phyloP scores from a whole-genome alignment of 345 rosid species.

The Noccaea caerulescens region DNA sequence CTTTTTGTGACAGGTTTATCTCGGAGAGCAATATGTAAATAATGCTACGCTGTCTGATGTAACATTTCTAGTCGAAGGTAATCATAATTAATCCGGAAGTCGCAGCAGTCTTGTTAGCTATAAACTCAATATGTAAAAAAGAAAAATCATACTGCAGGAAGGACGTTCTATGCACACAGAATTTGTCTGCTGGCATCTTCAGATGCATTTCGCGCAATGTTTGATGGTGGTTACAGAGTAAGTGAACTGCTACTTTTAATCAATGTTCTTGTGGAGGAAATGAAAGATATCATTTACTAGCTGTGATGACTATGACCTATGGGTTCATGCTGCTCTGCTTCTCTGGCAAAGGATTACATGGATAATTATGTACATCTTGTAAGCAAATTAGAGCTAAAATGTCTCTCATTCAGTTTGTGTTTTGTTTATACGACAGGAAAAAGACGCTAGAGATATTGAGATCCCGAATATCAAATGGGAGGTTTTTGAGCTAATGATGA shows the following conservation, averaged over 20 bases:
- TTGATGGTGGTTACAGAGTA: slow-evolving; percentile 98
- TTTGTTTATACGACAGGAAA: slow-evolving; percentile 62
- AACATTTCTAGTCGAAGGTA: slow-evolving; percentile 97
- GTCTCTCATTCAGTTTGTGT: slow-evolving; percentile 9
- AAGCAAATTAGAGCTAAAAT: slow-evolving; percentile 3
- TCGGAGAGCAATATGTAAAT: slow-evolving; percentile 96
- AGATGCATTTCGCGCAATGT: slow-evolving; percentile 99
- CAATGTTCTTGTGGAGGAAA: slow-evolving; percentile 18
- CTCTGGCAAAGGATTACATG: slow-evolving; percentile 11
- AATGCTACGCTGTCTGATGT: slow-evolving; percentile 89
- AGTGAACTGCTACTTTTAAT: slow-evolving; percentile 37
- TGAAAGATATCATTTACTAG: slow-evolving; percentile 14
- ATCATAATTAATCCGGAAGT: slow-evolving; percentile 23
- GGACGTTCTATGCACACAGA: slow-evolving; percentile 92
- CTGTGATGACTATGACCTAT: slow-evolving; percentile 11
- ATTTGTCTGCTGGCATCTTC: slow-evolving; percentile 99
- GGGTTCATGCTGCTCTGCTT: slow-evolving; percentile 14
- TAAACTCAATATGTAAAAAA: slow-evolving; percentile 27
- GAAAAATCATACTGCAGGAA: slow-evolving; percentile 60
- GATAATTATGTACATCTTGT: slow-evolving; percentile 3
- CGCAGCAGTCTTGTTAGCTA: slow-evolving; percentile 27
- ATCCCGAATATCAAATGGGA: slow-evolving; percentile 99
- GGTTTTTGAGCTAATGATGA: slow-evolving; percentile 99
- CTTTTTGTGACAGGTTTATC: slow-evolving; percentile 65
- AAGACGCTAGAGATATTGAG: slow-evolving; percentile 95